Percentiles rank a stretch among this genome's conserved stretches.
Conservation (phyloP, 2,329 filamentous ascomycete species). For the Colletotrichum scovillei region DNA sequence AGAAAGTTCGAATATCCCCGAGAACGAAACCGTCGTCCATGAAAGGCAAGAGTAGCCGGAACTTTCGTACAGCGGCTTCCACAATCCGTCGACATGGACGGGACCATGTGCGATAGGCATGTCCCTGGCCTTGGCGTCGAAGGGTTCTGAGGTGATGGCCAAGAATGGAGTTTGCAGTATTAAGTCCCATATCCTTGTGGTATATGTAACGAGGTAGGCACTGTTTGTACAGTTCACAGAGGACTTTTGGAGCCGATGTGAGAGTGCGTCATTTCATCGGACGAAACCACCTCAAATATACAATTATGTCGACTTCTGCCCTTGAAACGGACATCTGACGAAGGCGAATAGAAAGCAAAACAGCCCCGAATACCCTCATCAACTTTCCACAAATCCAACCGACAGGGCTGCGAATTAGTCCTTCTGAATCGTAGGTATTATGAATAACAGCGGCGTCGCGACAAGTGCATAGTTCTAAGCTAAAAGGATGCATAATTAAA, state of each 20-base stretch:
- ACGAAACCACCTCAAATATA: not conserved
- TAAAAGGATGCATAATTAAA: not conserved
- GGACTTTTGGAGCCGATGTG: not conserved
- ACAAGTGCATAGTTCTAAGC: not conserved
- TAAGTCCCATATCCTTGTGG: not conserved
- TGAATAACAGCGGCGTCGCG: not conserved
- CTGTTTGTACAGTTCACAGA: not conserved
- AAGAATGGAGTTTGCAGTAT: not conserved
- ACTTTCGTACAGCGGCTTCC: not conserved
- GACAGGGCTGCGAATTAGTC: not conserved
- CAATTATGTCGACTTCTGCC: not conserved
- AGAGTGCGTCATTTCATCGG: conserved; percentile 5
- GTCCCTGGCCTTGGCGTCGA: no score
- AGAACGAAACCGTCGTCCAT: not conserved
- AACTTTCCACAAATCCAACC: not conserved
- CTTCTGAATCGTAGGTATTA: not conserved
- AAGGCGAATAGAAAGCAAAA: not conserved
- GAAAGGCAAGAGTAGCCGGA: not conserved
- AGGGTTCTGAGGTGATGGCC: no score
- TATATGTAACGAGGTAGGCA: not conserved
- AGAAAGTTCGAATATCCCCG: not conserved
- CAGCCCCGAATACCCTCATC: not conserved
- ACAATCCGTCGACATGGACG: not conserved
- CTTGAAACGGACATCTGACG: not conserved
- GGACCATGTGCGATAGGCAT: not conserved